These are phyloP conservation scores for Amphicarpaea edgeworthii DNA, from an alignment of 306 rosid species.

Conservation along the genomic window DNA sequence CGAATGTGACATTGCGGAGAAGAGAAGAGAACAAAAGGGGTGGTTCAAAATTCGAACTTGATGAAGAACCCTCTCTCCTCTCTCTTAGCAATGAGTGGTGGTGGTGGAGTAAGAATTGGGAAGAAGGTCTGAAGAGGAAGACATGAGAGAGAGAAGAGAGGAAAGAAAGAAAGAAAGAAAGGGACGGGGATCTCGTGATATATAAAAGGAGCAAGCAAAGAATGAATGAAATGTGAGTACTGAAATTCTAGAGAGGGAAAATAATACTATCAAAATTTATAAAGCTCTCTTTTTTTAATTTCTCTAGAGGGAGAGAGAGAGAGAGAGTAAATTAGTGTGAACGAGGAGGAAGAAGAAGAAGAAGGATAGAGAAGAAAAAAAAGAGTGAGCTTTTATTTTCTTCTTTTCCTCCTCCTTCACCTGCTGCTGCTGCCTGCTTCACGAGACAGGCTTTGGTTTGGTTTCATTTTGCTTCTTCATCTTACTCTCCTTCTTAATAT, in stretches of 20 bases:
- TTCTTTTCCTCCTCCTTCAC: conserved; percentile 46
- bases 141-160: conserved; percentile 18
- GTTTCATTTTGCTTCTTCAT: not conserved
- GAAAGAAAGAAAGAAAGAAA: conserved; percentile 52
- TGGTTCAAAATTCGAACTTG: conserved; percentile 26
- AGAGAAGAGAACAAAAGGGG: conserved; percentile 28
- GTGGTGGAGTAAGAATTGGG: conserved; percentile 20
- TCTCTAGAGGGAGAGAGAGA: too few species aligned
- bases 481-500: too few species aligned
- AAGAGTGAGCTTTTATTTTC: conserved; percentile 47
- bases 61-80: not conserved
- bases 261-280: not conserved
- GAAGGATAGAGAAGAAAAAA: conserved; percentile 40
- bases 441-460: conserved; percentile 69
- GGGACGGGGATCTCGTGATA: conserved; percentile 95
- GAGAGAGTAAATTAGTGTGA: conserved; percentile 10
- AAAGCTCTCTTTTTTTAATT: not conserved
- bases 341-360: conserved; percentile 22
- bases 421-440: conserved; percentile 85
- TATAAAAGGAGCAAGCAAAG: conserved; percentile 82
- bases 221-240: conserved; percentile 72
- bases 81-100: conserved; percentile 55
- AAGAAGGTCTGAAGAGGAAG: conserved; percentile 41
- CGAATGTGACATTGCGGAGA: conserved; percentile 80
- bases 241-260: conserved; percentile 36